A percentile compares a stretch with the other conserved stretches of the same genome.
These are phyloP conservation scores for Citrus australasica DNA, from an alignment of 345 rosid species.

Conservation along the genomic window DNA sequence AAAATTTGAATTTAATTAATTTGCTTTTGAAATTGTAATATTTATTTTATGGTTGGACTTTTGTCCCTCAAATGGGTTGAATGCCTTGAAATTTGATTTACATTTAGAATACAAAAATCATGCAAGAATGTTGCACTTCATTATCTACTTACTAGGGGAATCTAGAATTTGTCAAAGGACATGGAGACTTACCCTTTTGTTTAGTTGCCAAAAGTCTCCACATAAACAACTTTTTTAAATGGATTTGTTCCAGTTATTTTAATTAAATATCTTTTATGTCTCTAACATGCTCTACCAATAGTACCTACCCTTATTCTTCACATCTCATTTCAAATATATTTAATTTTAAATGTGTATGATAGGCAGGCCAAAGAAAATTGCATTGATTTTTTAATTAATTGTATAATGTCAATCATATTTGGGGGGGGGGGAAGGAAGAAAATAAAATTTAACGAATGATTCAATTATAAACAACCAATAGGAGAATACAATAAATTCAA, in stretches of 20 bases:
- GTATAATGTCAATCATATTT: background rate
- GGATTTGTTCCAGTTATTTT: background rate
- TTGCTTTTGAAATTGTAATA: background rate
- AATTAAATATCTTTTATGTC: constrained; percentile 7
- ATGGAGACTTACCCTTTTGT: background rate
- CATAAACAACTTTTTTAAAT: background rate
- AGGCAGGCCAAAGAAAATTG: background rate
- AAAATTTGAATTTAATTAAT: background rate
- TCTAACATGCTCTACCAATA: constrained; percentile 6
- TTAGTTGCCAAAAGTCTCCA: constrained; percentile 16
- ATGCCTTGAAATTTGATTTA: background rate
- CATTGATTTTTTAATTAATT: background rate
- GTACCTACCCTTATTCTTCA: background rate
- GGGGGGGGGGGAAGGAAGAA: background rate
- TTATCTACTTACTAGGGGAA: background rate
- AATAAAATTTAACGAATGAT: background rate
- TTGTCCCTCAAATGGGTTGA: background rate
- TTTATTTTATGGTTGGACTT: background rate
- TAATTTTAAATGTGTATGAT: background rate
- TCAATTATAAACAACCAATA: background rate
- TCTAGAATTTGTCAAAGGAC: background rate
- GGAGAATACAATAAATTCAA: background rate
- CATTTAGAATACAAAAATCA: background rate
- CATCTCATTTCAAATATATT: background rate
- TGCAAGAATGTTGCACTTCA: background rate